Evolutionary conservation across 23 red algal genomes (phyloP), one percentile per base, ranked within the genome.

Genomic region (Gracilariopsis chorda): DNA sequence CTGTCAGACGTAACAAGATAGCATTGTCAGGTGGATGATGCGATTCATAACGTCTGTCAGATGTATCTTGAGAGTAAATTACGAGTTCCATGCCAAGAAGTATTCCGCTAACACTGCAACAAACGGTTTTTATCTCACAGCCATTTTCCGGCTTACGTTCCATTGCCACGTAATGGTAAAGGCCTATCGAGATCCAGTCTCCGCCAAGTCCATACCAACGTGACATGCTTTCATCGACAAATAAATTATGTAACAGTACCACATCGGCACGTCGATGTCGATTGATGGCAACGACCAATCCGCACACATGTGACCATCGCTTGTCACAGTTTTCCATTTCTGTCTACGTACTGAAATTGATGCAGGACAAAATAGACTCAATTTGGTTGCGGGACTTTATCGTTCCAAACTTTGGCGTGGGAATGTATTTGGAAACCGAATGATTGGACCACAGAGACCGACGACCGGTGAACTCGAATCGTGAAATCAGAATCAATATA

Each of bases 171-270:
- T 83, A 83, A 20, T 64, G 51, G 4, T 46, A 17, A 11, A 69
- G 1, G 27, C 78, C 58, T 24, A 36, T 59, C 28, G 32, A 5
- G 7, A 83, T 83, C 78, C 78, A 83, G 16, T 69, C 51, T 4
- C 51, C 78, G 3, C 78, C 78, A 37, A 83, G 45, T 69, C 55
- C 78, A 45, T 83, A 83, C 78, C 78, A 83, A 7, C 29, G 14
- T 59, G 78, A 64, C 6, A 83, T 83, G 27, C 52, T 64, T n/a
- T n/a, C 78, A 30, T 83, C 19, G 11, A 27, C 78, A 14, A 46
- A 69, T 9, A 74, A 16, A 24, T 24, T 29, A 16, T 83, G 33
- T 17, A 20, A 30, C 37, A 16, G 58, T 36, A 4, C 46, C 10
- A 83, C 58, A 82, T 63, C 10, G 0, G 46, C 8, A 36, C 49